Evolutionary conservation across 2,329 filamentous ascomycete species (phyloP).

Genomic region (Ceratocystis cacaofunesta): DNA sequence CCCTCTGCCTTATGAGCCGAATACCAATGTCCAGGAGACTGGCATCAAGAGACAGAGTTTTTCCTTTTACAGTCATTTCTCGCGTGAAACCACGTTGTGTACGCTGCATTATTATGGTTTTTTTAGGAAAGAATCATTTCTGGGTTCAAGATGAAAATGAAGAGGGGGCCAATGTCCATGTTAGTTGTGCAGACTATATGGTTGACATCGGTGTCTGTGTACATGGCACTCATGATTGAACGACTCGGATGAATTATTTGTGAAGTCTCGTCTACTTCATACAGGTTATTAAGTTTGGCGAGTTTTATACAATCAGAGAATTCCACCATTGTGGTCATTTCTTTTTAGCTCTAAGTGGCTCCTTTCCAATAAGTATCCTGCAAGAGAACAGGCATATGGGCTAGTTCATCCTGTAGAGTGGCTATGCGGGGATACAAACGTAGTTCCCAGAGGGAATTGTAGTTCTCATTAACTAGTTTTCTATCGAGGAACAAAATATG

Average conservation of each 20-base stretch:
- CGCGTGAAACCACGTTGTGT: neutral
- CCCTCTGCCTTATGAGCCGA: slow-evolving; percentile 10
- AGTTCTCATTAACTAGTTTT: too few relatives aligned
- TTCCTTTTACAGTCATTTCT: neutral
- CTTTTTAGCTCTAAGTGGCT: too few relatives aligned
- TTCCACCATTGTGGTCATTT: too few relatives aligned
- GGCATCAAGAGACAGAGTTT: slow-evolving; percentile 6
- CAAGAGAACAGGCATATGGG: too few relatives aligned
- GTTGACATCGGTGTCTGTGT: neutral
- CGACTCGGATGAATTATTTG: neutral
- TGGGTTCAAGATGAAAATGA: neutral
- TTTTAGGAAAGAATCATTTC: neutral
- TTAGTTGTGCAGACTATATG: neutral
- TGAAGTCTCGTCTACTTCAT: neutral
- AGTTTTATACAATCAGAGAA: too few relatives aligned
- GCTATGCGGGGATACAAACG: too few relatives aligned
- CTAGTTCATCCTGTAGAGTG: too few relatives aligned
- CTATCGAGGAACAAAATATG: too few relatives aligned
- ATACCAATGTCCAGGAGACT: slow-evolving; percentile 11
- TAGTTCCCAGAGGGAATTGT: too few relatives aligned
- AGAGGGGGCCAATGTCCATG: neutral
- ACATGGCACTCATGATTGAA: neutral
- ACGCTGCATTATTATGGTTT: neutral
- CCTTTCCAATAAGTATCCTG: too few relatives aligned
- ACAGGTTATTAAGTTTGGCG: neutral